Evolutionary conservation across 1,139 yeast species (phyloP), one percentile per base, ranked within the genome.

Genomic region (Candida albicans): DNA sequence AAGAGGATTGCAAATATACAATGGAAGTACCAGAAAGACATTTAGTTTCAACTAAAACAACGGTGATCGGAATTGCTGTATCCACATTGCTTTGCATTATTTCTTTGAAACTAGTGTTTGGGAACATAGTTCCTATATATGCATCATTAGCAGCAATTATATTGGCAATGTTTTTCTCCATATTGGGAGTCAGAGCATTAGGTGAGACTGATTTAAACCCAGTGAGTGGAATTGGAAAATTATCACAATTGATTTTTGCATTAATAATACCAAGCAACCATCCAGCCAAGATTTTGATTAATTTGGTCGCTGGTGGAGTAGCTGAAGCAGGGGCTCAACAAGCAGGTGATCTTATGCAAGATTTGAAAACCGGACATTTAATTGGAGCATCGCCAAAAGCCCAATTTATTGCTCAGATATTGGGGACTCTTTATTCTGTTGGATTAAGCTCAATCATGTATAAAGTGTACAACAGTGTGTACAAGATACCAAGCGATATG

Each of bases 301-400:
- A 93, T 59, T 70, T 93, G 43, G 84, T 93, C 2, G 96, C 98
- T 2, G 99, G 99, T 12, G 98, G 96, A 7, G 84, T 93, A 29
- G 95, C 98, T 1, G 99, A 93, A 65, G 98, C 99, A 1, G 98
- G 99, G 7, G 97, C 99, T 2, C 98, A 93, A 64, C 99, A 93
- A 64, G 97, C 98, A 1, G 99, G 99, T 12, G 99, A 93, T 65
- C 72, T 93, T 58, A 88, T 91, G 96, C 98, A 93, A 70, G 99
- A 93, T 64, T 73, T 91, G 54, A 93, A 93, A 61, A 91, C 99
- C 0, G 98, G 99, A 0, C 95, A 88, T 64, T 64, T 93, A 40
- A 60, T 93, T 4, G 96, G 96, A 9, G 98, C 98, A 0, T 86
- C 96, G 0, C 97, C 97, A 18, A 77, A 76, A 47, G 96, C 96